These are phyloP conservation scores for Warburgia ugandensis DNA, from an alignment of 164 flowering plant genomes.

Conservation along the genomic window DNA sequence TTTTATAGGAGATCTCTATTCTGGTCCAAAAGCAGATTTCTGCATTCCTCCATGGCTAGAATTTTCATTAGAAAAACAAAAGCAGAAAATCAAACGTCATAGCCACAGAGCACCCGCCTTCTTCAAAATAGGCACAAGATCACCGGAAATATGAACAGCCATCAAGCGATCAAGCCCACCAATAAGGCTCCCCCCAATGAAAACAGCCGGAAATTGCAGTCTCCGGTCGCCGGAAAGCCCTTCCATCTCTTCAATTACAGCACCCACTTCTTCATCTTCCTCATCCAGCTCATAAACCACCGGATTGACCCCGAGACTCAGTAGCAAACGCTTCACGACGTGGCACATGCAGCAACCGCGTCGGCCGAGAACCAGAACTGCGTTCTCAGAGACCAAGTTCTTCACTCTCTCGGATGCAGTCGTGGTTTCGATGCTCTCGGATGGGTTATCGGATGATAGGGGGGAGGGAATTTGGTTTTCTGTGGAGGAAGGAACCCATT, in stretches of 20 bases:
- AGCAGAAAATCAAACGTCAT: slow-evolving; percentile 3
- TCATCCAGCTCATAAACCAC: slow-evolving; percentile 60
- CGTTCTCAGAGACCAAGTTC: slow-evolving; percentile 45
- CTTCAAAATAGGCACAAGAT: slow-evolving; percentile 40
- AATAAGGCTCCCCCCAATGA: slow-evolving; percentile 43
- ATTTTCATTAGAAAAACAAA: too few relatives aligned
- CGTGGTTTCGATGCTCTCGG: not conserved
- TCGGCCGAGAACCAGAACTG: slow-evolving; percentile 53
- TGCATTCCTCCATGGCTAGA: too few relatives aligned
- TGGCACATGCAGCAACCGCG: slow-evolving; percentile 82
- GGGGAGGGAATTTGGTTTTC: not conserved
- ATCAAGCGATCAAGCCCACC: slow-evolving; percentile 45
- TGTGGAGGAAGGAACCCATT: slow-evolving; percentile 24
- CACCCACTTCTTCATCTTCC: slow-evolving; percentile 35
- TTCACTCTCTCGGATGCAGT: slow-evolving; percentile 8
- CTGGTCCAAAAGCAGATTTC: not conserved
- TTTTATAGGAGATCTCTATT: too few relatives aligned
- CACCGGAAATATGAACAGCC: slow-evolving; percentile 49
- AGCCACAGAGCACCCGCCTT: slow-evolving; percentile 51
- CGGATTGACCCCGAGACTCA: slow-evolving; percentile 67
- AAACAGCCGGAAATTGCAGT: slow-evolving; percentile 36
- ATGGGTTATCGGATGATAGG: not conserved
- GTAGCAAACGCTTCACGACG: slow-evolving; percentile 56
- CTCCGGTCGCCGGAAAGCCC: not conserved
- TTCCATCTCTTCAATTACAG: slow-evolving; percentile 20